phyloP scores from a whole-genome alignment of 1,284 basidiomycete species.

The Porogramme epimiltina region DNA sequence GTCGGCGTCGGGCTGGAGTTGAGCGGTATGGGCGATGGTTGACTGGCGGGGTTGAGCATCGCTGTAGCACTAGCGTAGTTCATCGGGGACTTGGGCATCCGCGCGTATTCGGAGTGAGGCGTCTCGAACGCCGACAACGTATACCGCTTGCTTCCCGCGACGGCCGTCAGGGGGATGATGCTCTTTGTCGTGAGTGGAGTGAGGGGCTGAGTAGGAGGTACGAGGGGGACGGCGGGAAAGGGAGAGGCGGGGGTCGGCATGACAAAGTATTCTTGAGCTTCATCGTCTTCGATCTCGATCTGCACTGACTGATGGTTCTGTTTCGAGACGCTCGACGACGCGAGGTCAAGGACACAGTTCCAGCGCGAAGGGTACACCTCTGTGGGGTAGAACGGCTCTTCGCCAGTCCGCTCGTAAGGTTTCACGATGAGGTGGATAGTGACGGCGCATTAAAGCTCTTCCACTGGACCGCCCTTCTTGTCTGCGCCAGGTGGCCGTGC shows the following conservation, averaged over 20 bases:
- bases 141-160: slow-evolving; percentile 62
- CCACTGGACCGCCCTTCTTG: slow-evolving; percentile 13
- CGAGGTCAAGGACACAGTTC: slow-evolving; percentile 86
- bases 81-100: slow-evolving; percentile 33
- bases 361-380: slow-evolving; percentile 77
- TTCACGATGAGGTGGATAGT: slow-evolving; percentile 77
- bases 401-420: slow-evolving; percentile 44
- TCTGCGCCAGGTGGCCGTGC: slow-evolving; percentile 22
- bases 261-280: slow-evolving; percentile 42
- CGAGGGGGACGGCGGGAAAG: slow-evolving; percentile 48
- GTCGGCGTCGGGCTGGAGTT: slow-evolving; percentile 23
- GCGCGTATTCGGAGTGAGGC: slow-evolving; percentile 19
- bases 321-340: slow-evolving; percentile 31
- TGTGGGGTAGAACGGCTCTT: slow-evolving; percentile 56
- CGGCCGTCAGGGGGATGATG: slow-evolving; percentile 30
- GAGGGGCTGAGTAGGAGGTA: slow-evolving; percentile 7
- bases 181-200: slow-evolving; percentile 29
- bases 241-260: slow-evolving; percentile 76
- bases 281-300: slow-evolving; percentile 8
- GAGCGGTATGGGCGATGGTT: slow-evolving; percentile 28
- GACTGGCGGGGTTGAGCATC: slow-evolving; percentile 35
- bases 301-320: slow-evolving; percentile 9
- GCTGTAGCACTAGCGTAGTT: slow-evolving; percentile 41
- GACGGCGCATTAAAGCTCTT: slow-evolving; percentile 72
- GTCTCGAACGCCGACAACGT: slow-evolving; percentile 41